Base-by-base conservation (phyloP, 1,284 basidiomycete genomes). In the Rhizopogon hawkerae region DNA sequence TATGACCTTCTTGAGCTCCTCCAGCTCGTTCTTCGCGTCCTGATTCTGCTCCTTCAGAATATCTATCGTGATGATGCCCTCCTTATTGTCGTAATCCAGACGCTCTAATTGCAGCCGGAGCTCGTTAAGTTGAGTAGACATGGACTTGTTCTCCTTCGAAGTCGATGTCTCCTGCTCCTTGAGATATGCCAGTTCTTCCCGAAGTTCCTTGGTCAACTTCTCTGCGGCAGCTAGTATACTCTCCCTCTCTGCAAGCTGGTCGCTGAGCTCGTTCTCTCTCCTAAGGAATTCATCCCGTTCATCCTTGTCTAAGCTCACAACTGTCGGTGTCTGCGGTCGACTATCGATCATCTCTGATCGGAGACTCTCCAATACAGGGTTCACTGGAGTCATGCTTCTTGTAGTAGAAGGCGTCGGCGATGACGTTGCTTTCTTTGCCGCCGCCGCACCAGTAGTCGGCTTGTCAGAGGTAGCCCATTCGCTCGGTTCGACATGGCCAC, bases 251-350 rank as follows among this genome's bases (percentile, higher is more conserved):
- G 89, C 90, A 41, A 99, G 74, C 61, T 87, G 79, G 68, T 99
- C 95, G 55, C 85, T 92, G 52, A 99, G 77, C 69, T 99, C 95
- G 63, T 98, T 98, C 77, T 99, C 96, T 52, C 95, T 74, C 64
- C 83, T 85, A 68, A 99, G 71, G 78, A 98, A 98, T 54, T 98
- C 95, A 56, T 99, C 95, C 55, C 93, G 75, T 70, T 99, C 95
- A 63, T 98, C 96, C 74, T 94, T 93, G 57, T 96, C 93, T 59
- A 98, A 66, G 10, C 83, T 83, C 35, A 89, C 77, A 34, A 85
- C 82, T 13, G 88, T 91, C 11, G 92, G 93, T 8, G 91, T 93
- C 63, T 86, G 85, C 33, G 89, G 89, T 53, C 90, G 73, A 61
- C 85, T 89, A 54, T 90, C 86, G 31, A 88, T 61, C 29, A 85